Base-by-base conservation (phyloP, 352 stramenopile genomes). In the Pythium volutum region DNA sequence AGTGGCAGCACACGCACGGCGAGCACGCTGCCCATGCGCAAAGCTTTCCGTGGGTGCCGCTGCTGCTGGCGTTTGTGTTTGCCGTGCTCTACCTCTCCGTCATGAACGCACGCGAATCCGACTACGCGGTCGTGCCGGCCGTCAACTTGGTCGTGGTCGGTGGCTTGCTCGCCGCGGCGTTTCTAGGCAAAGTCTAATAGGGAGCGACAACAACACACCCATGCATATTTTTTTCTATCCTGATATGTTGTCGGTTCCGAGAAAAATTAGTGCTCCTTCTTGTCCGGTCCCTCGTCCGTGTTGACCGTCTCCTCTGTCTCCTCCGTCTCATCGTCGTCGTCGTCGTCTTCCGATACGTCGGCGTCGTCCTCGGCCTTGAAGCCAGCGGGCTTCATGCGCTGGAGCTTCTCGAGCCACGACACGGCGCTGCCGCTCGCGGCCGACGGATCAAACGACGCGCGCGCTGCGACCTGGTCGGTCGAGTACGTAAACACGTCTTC, bases 401-500 rank as follows among this genome's bases (percentile, higher is more conserved):
- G 83, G 50, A 95, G 74, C 69, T 91, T 91, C 71, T 95, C 85
- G 60, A 95, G 69, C 85, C 85, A 95, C 60, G 85, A 93, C 55
- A 92, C 71, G 46, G 85, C 83, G 57, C 78, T 90, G 55, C 77
- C 78, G 22, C 76, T 87, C 55, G 79, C 77, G 52, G 59, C 81
- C 26, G 73, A 86, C 42, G 81, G 77, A 64, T 90, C 81, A 59
- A 91, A 90, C 63, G 77, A 77, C 39, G 77, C 77, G 53, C 81
- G 81, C 34, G 75, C 64, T 50, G 76, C 84, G 48, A 84, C 78
- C 67, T 93, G 80, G 52, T 81, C 73, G 52, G 84, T 78, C 74
- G 84, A 88, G 70, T 91, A 93, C 67, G 88, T 78, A 59, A 95
- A 95, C 51, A 92, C 77, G 47, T 91, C 85, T 56, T 93, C 83